Conservation (phyloP, 805 yeast species). For the Ogataea salicorniae region DNA sequence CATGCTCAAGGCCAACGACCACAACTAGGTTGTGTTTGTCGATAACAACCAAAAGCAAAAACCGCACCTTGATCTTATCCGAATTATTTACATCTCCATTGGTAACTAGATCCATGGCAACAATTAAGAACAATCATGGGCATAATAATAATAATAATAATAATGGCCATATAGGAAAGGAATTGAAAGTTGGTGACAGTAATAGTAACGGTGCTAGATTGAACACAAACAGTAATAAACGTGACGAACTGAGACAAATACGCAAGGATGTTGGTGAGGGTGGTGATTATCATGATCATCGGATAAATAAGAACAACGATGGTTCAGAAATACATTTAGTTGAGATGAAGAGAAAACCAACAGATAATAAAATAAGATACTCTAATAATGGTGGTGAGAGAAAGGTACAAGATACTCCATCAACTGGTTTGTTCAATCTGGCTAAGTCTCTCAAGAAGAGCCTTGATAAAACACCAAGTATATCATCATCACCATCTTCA, state of each 20-base stretch:
- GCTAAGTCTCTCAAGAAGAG: neutral
- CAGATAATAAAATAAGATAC: neutral
- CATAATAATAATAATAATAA: too few species aligned
- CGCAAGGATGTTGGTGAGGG: too few species aligned
- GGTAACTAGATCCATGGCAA: too few species aligned
- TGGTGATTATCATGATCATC: too few species aligned
- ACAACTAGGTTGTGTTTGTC: too few species aligned
- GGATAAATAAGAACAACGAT: neutral
- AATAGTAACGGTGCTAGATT: too few species aligned
- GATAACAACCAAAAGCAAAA: too few species aligned
- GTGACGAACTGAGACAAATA: neutral
- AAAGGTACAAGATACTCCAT: neutral
- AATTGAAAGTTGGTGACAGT: neutral
- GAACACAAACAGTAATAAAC: neutral
- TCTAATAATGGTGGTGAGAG: neutral
- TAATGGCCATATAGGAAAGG: neutral
- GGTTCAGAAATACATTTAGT: constrained; percentile 4
- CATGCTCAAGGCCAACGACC: too few species aligned
- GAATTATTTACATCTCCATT: too few species aligned
- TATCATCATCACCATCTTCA: neutral
- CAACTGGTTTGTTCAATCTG: neutral
- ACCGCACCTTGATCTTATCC: too few species aligned
- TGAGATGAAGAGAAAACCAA: constrained; percentile 4
- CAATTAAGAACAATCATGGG: too few species aligned
- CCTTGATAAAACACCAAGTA: neutral